A percentile compares a stretch with the other conserved stretches of the same genome.
These are phyloP conservation scores for Rhododendron mucronatum DNA, from an alignment of 148 eudicot genomes.

Conservation along the genomic window DNA sequence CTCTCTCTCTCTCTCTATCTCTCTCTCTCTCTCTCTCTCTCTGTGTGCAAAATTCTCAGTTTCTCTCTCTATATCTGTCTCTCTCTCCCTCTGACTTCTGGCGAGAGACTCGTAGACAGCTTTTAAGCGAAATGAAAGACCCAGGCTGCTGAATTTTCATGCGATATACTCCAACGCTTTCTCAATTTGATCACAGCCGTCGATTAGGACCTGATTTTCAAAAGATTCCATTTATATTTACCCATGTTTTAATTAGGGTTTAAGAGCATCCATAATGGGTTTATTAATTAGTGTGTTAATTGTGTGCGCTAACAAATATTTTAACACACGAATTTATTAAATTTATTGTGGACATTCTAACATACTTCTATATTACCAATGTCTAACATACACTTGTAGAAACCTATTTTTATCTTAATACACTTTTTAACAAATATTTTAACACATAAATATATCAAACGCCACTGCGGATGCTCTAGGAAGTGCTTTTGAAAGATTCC, in stretches of 20 bases:
- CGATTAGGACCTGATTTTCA: constrained; percentile 12
- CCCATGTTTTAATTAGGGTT: constrained; percentile 19
- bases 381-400: too few species aligned
- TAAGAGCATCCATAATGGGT: not conserved
- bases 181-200: constrained; percentile 24
- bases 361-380: too few species aligned
- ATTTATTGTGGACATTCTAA: too few species aligned
- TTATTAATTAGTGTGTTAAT: too few species aligned
- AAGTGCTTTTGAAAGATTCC: not conserved
- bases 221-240: constrained; percentile 13
- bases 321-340: too few species aligned
- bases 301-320: too few species aligned
- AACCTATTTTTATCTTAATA: too few species aligned
- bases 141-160: not conserved
- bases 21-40: not conserved
- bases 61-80: not conserved
- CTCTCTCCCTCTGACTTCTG: not conserved
- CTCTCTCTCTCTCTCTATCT: constrained; percentile 6
- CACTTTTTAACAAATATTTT: too few species aligned
- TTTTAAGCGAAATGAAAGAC: not conserved
- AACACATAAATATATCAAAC: too few species aligned
- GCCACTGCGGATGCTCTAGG: too few species aligned
- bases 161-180: not conserved
- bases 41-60: not conserved
- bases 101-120: not conserved